Conservation (phyloP, 768 basidiomycete genomes). For the Coprinopsis cinerea region DNA sequence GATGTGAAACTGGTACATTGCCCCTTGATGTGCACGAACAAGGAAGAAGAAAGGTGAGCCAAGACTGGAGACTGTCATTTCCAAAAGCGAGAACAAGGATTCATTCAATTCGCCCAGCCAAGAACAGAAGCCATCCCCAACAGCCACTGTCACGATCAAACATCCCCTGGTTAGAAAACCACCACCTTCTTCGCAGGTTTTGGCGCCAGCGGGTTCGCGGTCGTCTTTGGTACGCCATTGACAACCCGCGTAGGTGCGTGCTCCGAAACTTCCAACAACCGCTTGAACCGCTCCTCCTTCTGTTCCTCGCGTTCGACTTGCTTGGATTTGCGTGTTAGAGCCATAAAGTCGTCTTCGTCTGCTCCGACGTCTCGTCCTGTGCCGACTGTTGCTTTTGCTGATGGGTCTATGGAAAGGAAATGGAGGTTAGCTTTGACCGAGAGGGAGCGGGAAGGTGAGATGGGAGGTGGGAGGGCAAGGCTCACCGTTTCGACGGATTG, state of each 20-base stretch:
- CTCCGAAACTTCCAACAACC: background rate
- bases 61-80: too few relatives aligned
- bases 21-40: too few relatives aligned
- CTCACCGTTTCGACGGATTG: constrained; percentile 52
- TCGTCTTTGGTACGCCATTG: background rate
- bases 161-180: background rate
- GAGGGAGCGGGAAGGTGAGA: background rate
- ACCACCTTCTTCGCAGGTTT: background rate
- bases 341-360: constrained; percentile 95
- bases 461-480: background rate
- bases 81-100: too few relatives aligned
- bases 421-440: too few relatives aligned
- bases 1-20: too few relatives aligned
- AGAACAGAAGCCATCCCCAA: too few relatives aligned
- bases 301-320: constrained; percentile 61
- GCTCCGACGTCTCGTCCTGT: constrained; percentile 60
- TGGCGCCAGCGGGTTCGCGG: background rate
- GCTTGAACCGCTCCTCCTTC: constrained; percentile 23
- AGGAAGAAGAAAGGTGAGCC: too few relatives aligned
- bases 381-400: constrained; percentile 34
- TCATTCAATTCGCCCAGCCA: too few relatives aligned
- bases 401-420: constrained; percentile 32
- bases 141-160: too few relatives aligned
- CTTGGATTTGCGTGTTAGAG: constrained; percentile 56
- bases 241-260: background rate